These are phyloP conservation scores for Wickerhamomyces sp. DNA, from an alignment of 1,139 yeast species.

Conservation along the genomic window DNA sequence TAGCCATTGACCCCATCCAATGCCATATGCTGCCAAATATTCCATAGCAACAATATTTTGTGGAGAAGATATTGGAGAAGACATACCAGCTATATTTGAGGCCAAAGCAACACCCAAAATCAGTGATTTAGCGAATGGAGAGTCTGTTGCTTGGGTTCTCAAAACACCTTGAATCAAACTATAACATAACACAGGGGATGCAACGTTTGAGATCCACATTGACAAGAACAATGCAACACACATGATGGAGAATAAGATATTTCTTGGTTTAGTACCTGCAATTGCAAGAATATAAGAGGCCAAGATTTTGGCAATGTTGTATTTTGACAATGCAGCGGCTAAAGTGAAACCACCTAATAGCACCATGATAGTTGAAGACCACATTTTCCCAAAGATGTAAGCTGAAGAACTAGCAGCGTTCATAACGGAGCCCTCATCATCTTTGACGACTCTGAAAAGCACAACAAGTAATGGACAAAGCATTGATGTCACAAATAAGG, in stretches of 20 bases:
- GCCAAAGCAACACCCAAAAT: slow-evolving; percentile 70
- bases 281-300: slow-evolving; percentile 60
- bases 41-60: slow-evolving; percentile 74
- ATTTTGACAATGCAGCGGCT: slow-evolving; percentile 70
- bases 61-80: slow-evolving; percentile 78
- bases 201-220: slow-evolving; percentile 79
- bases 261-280: slow-evolving; percentile 66
- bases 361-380: slow-evolving; percentile 71
- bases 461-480: slow-evolving; percentile 57
- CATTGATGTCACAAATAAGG: slow-evolving; percentile 63
- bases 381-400: slow-evolving; percentile 56
- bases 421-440: slow-evolving; percentile 50
- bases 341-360: slow-evolving; percentile 69
- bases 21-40: slow-evolving; percentile 57
- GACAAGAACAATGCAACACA: slow-evolving; percentile 63
- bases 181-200: slow-evolving; percentile 72
- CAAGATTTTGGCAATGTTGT: slow-evolving; percentile 61
- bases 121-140: slow-evolving; percentile 59
- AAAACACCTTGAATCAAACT: slow-evolving; percentile 62
- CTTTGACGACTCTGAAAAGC: slow-evolving; percentile 50
- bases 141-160: slow-evolving; percentile 56
- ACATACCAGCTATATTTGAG: slow-evolving; percentile 73
- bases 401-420: slow-evolving; percentile 50
- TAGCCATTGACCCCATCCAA: slow-evolving; percentile 76
- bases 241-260: slow-evolving; percentile 61